These are phyloP conservation scores for Salvia sclarea DNA, from an alignment of 305 asterid genomes.

Conservation along the genomic window DNA sequence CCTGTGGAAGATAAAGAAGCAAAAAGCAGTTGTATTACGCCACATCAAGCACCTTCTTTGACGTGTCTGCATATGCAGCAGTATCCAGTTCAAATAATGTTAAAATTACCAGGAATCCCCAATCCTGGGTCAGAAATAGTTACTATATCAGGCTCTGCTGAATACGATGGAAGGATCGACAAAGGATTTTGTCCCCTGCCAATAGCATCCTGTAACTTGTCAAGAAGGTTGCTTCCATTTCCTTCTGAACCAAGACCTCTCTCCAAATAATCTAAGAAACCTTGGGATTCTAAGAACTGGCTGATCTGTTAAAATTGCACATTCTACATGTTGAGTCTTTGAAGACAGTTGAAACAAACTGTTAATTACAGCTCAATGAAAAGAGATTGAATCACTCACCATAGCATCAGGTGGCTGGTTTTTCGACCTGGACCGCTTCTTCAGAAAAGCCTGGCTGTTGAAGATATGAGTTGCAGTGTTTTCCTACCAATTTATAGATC, in stretches of 20 bases:
- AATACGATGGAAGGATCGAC: constrained; percentile 61
- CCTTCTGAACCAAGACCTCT: constrained; percentile 84
- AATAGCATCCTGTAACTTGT: constrained; percentile 92
- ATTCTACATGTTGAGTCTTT: not conserved
- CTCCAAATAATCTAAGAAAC: constrained; percentile 94
- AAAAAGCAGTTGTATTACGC: constrained; percentile 25
- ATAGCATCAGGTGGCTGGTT: constrained; percentile 87
- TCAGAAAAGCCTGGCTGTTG: constrained; percentile 88
- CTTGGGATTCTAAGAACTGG: constrained; percentile 92
- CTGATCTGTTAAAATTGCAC: constrained; percentile 64
- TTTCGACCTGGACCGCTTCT: constrained; percentile 88
- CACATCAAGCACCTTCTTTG: constrained; percentile 16
- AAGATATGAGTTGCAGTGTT: constrained; percentile 82
- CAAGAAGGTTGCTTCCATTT: constrained; percentile 79
- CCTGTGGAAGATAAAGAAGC: constrained; percentile 31
- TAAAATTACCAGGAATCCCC: constrained; percentile 57
- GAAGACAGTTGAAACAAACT: constrained; percentile 11
- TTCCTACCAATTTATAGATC: constrained; percentile 53
- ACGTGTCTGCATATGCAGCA: constrained; percentile 29
- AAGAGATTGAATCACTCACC: constrained; percentile 47
- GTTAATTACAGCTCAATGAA: constrained; percentile 12
- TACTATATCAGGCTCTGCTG: constrained; percentile 62
- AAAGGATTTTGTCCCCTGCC: constrained; percentile 91
- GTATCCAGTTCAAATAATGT: constrained; percentile 25
- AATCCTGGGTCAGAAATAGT: constrained; percentile 67